Evolutionary conservation across 108 stramenopile species (phyloP), one percentile per base, ranked within the genome.

Genomic region (Cyclotella cryptica): DNA sequence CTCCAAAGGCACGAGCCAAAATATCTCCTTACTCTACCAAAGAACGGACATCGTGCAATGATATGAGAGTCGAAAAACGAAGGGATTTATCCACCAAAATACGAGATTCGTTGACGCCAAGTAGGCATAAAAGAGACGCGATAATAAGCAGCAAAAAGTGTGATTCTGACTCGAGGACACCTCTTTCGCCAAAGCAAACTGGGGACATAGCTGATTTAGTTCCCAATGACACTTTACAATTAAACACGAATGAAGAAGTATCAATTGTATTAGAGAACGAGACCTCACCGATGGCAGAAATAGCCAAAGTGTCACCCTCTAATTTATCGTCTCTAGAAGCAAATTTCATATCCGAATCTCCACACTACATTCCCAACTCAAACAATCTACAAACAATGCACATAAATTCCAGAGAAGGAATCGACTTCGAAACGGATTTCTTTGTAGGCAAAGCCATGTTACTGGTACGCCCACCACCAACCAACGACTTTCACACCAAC

Each of bases 401-500:
- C 27, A 58, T 82, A 1, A 90, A 90, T 75, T 44, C 86, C 10
- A 72, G 67, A 55, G 24, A 40, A 3, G 72, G 70, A 39, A 53
- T 88, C 45, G 83, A 79, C 0, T 54, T 91, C 45, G 84, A 88
- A 66, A 89, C 84, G 10, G 87, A 88, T 21, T 71, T 87, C 0
- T 91, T 91, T 68, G 79, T 75, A 1, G 90, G 90, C 28, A 75
- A 85, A 28, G 44, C 83, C 6, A 44, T 91, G 43, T 29, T 88
- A 41, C n/a, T 91, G 5, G 35, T 88, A 10, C 66, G 79, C 6
- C 35, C 35, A 51, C 90, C 90, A 0, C 74, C 74, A 18, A 43
- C 78, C 30, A 77, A 85, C 29, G 88, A 89, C n/a, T n/a, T n/a
- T n/a, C n/a, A n/a, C 78, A 85, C 81, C 51, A 87, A 80, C 57